These are phyloP conservation scores for Beauveria rudraprayagi DNA, from an alignment of 2,329 filamentous ascomycete genomes.

Conservation along the genomic window DNA sequence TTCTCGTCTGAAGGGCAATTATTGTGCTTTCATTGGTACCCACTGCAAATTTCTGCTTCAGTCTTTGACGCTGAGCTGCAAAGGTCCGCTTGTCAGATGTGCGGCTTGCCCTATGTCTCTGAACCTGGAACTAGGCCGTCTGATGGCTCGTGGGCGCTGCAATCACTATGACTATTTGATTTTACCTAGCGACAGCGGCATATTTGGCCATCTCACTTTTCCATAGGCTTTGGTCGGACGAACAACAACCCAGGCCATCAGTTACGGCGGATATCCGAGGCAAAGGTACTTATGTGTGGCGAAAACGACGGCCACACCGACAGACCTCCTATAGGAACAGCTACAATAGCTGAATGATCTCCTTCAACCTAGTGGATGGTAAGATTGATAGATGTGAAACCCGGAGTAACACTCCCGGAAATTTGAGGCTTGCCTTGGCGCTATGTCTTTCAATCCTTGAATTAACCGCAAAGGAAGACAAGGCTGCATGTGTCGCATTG, in stretches of 20 bases:
- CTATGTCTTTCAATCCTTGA: neutral
- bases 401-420: neutral
- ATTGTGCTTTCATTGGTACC: neutral
- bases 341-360: neutral
- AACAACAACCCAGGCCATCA: neutral
- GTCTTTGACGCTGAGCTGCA: neutral
- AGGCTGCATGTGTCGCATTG: neutral
- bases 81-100: neutral
- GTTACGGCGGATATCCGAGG: neutral
- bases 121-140: neutral
- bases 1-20: neutral
- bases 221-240: neutral
- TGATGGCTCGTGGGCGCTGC: neutral
- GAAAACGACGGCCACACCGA: neutral
- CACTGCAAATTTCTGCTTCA: neutral
- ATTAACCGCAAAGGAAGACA: neutral
- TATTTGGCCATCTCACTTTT: neutral
- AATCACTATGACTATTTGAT: neutral
- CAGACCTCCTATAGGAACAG: neutral
- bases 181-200: neutral
- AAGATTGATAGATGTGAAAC: neutral
- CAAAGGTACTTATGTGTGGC: neutral
- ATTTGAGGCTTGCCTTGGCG: neutral
- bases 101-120: neutral
- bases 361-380: neutral